These are phyloP conservation scores for Nothophoma quercina DNA, from an alignment of 2,329 filamentous ascomycete species.

Conservation along the genomic window DNA sequence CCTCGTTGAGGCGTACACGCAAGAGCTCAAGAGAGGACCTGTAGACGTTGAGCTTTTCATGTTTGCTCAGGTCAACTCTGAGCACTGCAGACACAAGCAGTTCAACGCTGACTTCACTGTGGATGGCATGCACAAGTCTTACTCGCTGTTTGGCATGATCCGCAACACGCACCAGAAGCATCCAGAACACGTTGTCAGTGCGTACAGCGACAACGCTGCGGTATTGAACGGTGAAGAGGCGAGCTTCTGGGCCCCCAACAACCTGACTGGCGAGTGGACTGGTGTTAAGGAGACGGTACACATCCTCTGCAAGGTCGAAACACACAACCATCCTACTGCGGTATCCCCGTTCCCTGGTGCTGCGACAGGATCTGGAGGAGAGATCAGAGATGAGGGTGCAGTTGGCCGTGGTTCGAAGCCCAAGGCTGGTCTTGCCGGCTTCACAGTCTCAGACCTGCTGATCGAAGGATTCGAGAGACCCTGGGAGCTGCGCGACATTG, in stretches of 20 bases:
- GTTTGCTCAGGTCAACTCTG: conserved; percentile 99
- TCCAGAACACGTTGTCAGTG: conserved; percentile 85
- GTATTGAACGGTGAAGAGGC: conserved; percentile 78
- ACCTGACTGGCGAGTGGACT: conserved; percentile 85
- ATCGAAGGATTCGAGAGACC: conserved; percentile 84
- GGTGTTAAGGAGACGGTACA: conserved; percentile 86
- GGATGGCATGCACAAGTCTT: conserved; percentile 79
- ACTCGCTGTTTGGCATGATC: conserved; percentile 95
- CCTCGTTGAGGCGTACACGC: conserved; percentile 81
- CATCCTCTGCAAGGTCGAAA: conserved; percentile 93
- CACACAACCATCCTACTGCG: conserved; percentile 95
- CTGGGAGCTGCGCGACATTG: conserved; percentile 86
- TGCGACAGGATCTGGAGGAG: conserved; percentile 92
- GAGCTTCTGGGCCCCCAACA: conserved; percentile 86
- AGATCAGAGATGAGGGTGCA: conserved; percentile 94
- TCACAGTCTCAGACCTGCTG: conserved; percentile 92
- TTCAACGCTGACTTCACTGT: conserved; percentile 98
- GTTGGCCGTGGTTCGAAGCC: conserved; percentile 92
- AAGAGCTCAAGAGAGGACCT: conserved; percentile 69
- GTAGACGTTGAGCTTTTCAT: conserved; percentile 97
- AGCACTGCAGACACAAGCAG: conserved; percentile 88
- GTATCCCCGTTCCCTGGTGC: conserved; percentile 94
- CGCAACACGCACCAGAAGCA: conserved; percentile 85
- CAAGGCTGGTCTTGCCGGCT: conserved; percentile 90
- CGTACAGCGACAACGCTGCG: conserved; percentile 98